Evolutionary conservation across 78 protist species (phyloP).

Genomic region (Bodo saltans): DNA sequence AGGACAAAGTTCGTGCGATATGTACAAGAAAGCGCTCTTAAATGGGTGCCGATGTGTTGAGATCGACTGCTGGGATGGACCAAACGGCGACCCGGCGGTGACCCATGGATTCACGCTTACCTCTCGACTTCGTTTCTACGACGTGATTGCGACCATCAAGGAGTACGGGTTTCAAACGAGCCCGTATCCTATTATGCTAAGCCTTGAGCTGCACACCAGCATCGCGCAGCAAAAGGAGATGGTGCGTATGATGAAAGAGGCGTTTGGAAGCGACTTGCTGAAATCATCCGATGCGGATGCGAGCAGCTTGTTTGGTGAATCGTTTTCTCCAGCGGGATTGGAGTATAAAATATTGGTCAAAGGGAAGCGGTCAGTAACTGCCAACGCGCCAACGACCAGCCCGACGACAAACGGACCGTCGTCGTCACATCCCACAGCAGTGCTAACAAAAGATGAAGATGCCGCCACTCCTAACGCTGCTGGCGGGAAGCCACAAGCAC

Average conservation of each 20-base stretch:
- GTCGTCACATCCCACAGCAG: no score
- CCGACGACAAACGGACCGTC: no score
- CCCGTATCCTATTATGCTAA: slow-evolving; percentile 74
- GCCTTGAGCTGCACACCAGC: slow-evolving; percentile 66
- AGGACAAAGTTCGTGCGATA: slow-evolving; percentile 14
- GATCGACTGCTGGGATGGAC: slow-evolving; percentile 82
- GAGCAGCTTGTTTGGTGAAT: background rate
- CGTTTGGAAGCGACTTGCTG: slow-evolving; percentile 11
- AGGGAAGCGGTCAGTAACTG: no score
- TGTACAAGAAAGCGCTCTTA: slow-evolving; percentile 18
- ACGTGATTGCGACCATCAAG: slow-evolving; percentile 44
- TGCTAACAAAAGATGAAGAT: no score
- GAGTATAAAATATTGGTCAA: slow-evolving; percentile 34
- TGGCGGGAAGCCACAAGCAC: no score
- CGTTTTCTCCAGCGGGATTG: slow-evolving; percentile 24
- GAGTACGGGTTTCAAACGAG: slow-evolving; percentile 49
- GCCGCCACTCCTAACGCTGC: no score
- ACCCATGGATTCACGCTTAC: slow-evolving; percentile 83
- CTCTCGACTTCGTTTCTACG: slow-evolving; percentile 50
- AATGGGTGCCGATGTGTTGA: slow-evolving; percentile 53
- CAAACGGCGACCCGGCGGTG: slow-evolving; percentile 73
- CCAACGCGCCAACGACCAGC: no score
- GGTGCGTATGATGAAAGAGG: slow-evolving; percentile 21
- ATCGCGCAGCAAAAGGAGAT: slow-evolving; percentile 36
- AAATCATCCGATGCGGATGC: background rate